Base-by-base conservation (phyloP, 2,329 filamentous ascomycete genomes). In the Colletotrichum liriopes region DNA sequence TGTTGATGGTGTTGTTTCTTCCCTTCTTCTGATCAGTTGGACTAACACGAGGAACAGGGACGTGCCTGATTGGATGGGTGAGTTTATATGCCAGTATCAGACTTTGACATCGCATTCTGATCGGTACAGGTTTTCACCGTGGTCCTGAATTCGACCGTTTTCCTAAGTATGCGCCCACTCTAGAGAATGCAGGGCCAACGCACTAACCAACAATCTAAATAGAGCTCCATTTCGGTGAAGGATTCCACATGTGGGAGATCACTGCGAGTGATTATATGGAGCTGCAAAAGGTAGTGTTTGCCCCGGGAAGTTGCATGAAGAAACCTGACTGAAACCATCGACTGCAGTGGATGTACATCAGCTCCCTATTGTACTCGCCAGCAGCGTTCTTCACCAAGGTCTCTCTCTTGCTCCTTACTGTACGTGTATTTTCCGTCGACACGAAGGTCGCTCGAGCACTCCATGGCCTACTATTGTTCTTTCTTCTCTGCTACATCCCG, bases 381-480 rank as follows among this genome's bases (percentile, higher is more conserved):
- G 74, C 78, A 12, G 75, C 79, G 0, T 81, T 74, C 73, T 77
- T 77, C 63, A 79, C 77, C 47, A 81, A 82, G 72, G 67, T 77
- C 23, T 78, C 81, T 11, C 74, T 79, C 23, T 73, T 79, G 47
- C 73, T 82, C 7, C 73, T 81, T 47, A 78, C 80, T 16, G 75
- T 78, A 5, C 76, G 79, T 18, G 77, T 81, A 3, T 81, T 81
- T 67, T 69, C 79, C 12, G 75, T 80, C n/a, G 72, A 75, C 58
- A 41, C 58, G n/a, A 58, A 61, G 4, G 75, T 79, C 5, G 73
- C 77, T 52, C 67, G 73, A 49, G 67, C 75, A 65, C 77, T 82
- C 65, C 74, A 78, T 65, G 35, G 74, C 43, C 79, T 80, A 69
- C 74, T 80, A 64, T 35, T 61, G 43, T 60, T 77, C 54, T 73